Evolutionary conservation across 805 yeast species (phyloP).

Genomic region (Zygosaccharomyces siamensis): DNA sequence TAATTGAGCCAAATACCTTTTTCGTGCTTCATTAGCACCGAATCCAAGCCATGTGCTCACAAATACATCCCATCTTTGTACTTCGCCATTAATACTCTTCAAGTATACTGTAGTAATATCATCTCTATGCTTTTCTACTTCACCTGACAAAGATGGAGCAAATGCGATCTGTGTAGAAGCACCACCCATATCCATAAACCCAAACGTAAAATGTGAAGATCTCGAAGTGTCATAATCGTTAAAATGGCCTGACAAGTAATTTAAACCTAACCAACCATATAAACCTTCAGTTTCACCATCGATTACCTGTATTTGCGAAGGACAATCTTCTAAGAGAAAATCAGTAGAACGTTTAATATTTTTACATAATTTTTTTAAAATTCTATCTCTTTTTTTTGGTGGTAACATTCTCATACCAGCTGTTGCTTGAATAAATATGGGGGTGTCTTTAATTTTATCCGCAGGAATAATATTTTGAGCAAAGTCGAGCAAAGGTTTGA

Average conservation of each 20-base stretch:
- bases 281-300: constrained; percentile 95
- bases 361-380: constrained; percentile 59
- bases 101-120: constrained; percentile 66
- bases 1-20: constrained; percentile 58
- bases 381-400: constrained; percentile 43
- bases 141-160: constrained; percentile 65
- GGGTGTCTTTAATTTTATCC: constrained; percentile 59
- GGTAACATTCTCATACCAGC: constrained; percentile 92
- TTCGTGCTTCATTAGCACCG: constrained; percentile 93
- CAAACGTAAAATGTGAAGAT: constrained; percentile 54
- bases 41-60: constrained; percentile 97
- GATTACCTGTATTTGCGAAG: constrained; percentile 71
- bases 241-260: constrained; percentile 69
- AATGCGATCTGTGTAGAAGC: constrained; percentile 96
- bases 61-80: constrained; percentile 77
- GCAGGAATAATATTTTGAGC: constrained; percentile 70
- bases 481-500: constrained; percentile 55
- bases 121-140: constrained; percentile 59
- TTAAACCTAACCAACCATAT: constrained; percentile 92
- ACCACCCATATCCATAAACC: constrained; percentile 99
- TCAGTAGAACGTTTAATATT: constrained; percentile 48
- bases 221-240: constrained; percentile 41
- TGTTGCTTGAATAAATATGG: constrained; percentile 87
- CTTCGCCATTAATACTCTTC: constrained; percentile 63
- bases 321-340: constrained; percentile 55